phyloP scores from a whole-genome alignment of 768 basidiomycete genomes.

The Rhizopogon salebrosus region DNA sequence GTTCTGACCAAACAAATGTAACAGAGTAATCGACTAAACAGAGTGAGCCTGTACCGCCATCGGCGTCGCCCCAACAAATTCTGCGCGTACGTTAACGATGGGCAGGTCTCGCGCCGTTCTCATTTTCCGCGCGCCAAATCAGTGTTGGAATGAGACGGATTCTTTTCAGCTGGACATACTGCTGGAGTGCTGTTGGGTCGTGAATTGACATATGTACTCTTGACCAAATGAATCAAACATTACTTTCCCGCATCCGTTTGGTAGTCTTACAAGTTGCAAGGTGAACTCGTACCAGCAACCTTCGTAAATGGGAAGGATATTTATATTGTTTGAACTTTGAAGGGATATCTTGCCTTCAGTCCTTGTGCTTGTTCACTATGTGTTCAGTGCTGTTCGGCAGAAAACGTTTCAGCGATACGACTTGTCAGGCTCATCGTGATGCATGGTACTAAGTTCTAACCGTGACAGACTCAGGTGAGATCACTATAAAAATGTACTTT shows the following conservation, averaged over 20 bases:
- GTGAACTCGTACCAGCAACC: too few species aligned
- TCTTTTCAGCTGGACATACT: slow-evolving; percentile 2
- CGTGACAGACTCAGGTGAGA: too few species aligned
- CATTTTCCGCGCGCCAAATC: background rate
- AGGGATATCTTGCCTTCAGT: too few species aligned
- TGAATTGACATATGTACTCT: slow-evolving; percentile 1
- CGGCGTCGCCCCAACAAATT: background rate
- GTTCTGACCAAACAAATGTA: background rate
- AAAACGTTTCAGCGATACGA: too few species aligned
- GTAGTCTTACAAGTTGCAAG: too few species aligned
- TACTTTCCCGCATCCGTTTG: slow-evolving; percentile 1
- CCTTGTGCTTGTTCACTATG: too few species aligned
- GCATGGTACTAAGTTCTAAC: too few species aligned
- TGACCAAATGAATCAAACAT: slow-evolving; percentile 8
- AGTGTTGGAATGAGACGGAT: background rate
- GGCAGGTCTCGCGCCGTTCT: background rate
- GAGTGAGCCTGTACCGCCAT: slow-evolving; percentile 24
- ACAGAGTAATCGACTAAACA: slow-evolving; percentile 32
- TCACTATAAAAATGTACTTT: too few species aligned
- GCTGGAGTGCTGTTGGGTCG: slow-evolving; percentile 4
- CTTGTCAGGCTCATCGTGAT: too few species aligned
- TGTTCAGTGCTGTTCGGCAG: too few species aligned
- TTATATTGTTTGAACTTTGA: too few species aligned
- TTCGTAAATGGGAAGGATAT: too few species aligned
- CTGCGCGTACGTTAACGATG: slow-evolving; percentile 2